Base-by-base conservation (phyloP, 2,329 filamentous ascomycete genomes). In the Tolypocladium inflatum region DNA sequence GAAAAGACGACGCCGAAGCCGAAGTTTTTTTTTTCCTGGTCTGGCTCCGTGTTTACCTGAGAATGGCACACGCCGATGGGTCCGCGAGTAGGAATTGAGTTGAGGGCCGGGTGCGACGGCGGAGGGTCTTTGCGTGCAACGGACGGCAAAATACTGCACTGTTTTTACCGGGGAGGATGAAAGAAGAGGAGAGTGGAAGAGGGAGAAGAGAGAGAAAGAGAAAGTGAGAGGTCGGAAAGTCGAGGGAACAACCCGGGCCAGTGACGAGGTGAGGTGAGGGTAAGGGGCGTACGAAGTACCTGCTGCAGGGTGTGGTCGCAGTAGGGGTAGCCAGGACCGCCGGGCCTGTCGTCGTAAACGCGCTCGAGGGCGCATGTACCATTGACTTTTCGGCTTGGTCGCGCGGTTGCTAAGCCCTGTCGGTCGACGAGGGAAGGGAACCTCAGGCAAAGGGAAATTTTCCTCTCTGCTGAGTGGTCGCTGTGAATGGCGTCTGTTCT, bases 171-270 rank as follows among this genome's bases (percentile, higher is more conserved):
- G 37, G 53, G 52, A 56, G 42, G 62, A 60, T 60, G 55, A 59
- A 65, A 51, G 61, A 63, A 61, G 62, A 58, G 57, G 59, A 62
- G 61, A 58, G 60, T 59, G 59, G 56, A 62, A 63, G 57, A 61
- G 58, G 63, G 62, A 66, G 61, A 60, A 65, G 58, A 63, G 61
- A 63, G 61, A 63, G 63, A 58, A 63, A 62, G 57, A 60, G 58
- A 58, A 62, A 58, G 56, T 59, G 54, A 58, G 50, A 55, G 62
- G 62, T 63, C 59, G 60, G 62, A 56, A 61, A 59, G 59, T 61
- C 61, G 58, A 61, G 57, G 56, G 58, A 60, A 61, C 55, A 58
- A 57, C 56, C 58, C 55, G 59, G 57, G 50, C 60, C 43, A 57
- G 56, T 51, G 57, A 48, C 58, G 59, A 60, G 56, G 57, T 57